A percentile compares a stretch with the other conserved stretches of the same genome.
Evolutionary conservation across 768 basidiomycete species (phyloP).

Genomic region (Pleurotus eryngii): DNA sequence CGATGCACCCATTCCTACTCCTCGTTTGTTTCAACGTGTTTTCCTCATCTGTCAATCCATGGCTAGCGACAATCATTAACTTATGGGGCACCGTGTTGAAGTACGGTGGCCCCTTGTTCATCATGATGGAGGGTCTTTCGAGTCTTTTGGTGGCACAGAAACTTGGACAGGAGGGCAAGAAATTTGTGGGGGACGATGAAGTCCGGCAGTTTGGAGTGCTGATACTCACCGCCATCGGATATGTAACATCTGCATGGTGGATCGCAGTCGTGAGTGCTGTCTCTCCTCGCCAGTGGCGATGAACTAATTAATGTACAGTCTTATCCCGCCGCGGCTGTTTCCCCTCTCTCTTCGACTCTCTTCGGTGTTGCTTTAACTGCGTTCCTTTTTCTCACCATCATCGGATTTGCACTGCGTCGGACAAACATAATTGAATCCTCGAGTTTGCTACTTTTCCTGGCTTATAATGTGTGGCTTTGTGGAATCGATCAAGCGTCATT

Average conservation of each 20-base stretch:
- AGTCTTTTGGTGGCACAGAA: slow-evolving; percentile 81
- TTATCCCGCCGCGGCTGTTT: slow-evolving; percentile 79
- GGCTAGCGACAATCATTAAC: slow-evolving; percentile 50
- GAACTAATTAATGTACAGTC: slow-evolving; percentile 37
- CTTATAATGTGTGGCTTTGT: slow-evolving; percentile 89
- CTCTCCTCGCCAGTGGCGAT: neutral
- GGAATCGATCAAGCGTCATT: slow-evolving; percentile 75
- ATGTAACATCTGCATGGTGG: slow-evolving; percentile 84
- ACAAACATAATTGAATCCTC: slow-evolving; percentile 94
- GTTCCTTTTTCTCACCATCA: slow-evolving; percentile 86
- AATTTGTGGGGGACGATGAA: slow-evolving; percentile 67
- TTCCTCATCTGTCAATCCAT: slow-evolving; percentile 58
- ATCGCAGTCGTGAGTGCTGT: slow-evolving; percentile 64
- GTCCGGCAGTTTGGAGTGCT: slow-evolving; percentile 73
- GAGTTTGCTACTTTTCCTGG: slow-evolving; percentile 82
- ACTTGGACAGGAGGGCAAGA: slow-evolving; percentile 73
- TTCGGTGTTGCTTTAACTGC: slow-evolving; percentile 86
- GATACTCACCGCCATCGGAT: slow-evolving; percentile 73
- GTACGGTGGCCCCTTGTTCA: slow-evolving; percentile 73
- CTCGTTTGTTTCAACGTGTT: slow-evolving; percentile 86
- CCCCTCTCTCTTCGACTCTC: slow-evolving; percentile 85
- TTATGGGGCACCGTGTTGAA: slow-evolving; percentile 75
- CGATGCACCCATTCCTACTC: slow-evolving; percentile 83
- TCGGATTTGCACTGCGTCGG: slow-evolving; percentile 83
- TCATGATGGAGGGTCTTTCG: slow-evolving; percentile 80